Conservation (phyloP, 108 stramenopile species). For the Discostella pseudostelligera region DNA sequence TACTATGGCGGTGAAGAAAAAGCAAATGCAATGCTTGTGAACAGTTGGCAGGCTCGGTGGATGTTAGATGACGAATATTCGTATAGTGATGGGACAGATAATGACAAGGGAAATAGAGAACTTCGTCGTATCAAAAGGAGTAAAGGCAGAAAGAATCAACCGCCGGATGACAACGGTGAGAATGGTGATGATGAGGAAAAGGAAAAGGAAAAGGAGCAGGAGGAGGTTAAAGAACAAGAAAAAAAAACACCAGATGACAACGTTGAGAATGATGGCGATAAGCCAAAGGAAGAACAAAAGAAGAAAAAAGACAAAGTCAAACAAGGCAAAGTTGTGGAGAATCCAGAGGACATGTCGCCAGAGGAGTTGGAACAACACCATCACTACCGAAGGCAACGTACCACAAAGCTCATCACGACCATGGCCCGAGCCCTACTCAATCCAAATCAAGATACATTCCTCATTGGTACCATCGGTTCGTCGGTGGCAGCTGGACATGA, state of each 20-base stretch:
- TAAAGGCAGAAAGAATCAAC: neutral
- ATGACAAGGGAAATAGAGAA: conserved; percentile 5
- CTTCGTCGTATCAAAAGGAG: neutral
- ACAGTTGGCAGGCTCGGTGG: conserved; percentile 39
- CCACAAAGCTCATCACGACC: conserved; percentile 40
- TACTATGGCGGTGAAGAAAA: conserved; percentile 42
- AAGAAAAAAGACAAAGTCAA: conserved; percentile 27
- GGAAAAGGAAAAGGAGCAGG: neutral
- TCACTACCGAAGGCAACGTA: conserved; percentile 13
- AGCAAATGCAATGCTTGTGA: conserved; percentile 31
- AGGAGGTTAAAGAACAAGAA: too few relatives aligned
- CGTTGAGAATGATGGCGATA: neutral
- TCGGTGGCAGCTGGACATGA: conserved; percentile 58
- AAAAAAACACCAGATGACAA: conserved; percentile 2
- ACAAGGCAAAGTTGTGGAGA: conserved; percentile 12
- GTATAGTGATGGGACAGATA: conserved; percentile 9
- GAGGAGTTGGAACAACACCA: conserved; percentile 15
- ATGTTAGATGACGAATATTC: conserved; percentile 19
- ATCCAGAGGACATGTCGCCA: conserved; percentile 20
- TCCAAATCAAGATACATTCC: conserved; percentile 36
- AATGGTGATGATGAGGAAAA: conserved; percentile 5
- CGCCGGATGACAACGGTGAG: neutral
- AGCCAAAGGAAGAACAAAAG: neutral
- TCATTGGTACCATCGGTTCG: conserved; percentile 50
- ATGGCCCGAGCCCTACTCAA: conserved; percentile 54